Conservation (phyloP, 768 basidiomycete species). For the Tulasnella sp. region DNA sequence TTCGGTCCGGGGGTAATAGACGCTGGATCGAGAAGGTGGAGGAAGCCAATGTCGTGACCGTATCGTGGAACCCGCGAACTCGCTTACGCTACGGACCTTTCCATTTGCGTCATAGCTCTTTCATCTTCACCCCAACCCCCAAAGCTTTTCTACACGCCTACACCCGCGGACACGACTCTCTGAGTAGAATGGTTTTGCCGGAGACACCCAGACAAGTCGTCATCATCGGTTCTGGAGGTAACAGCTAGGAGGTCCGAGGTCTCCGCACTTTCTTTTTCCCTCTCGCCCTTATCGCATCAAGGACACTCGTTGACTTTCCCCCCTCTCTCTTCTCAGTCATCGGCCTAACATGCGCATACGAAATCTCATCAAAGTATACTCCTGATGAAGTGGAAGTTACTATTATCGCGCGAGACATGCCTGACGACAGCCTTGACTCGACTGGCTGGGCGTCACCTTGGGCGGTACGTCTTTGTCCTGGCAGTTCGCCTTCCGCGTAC, state of each 20-base stretch:
- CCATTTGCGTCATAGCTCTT: neutral
- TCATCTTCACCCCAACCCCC: neutral
- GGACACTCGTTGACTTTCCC: neutral
- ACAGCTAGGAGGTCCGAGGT: neutral
- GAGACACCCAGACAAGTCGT: slow-evolving; percentile 12
- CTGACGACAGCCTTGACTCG: slow-evolving; percentile 39
- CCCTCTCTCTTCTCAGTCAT: slow-evolving; percentile 22
- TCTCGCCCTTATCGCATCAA: neutral
- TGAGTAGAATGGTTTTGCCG: neutral
- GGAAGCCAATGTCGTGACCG: neutral
- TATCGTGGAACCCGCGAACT: neutral
- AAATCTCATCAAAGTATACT: slow-evolving; percentile 36
- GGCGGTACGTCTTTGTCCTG: slow-evolving; percentile 41
- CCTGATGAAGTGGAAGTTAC: slow-evolving; percentile 36
- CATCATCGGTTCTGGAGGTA: slow-evolving; percentile 25
- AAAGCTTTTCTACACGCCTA: neutral
- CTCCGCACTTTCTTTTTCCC: no score
- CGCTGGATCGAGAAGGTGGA: neutral
- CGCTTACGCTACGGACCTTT: neutral
- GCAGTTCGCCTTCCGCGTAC: neutral
- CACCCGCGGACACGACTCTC: no score
- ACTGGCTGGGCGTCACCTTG: slow-evolving; percentile 53
- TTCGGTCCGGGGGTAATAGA: neutral
- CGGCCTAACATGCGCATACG: slow-evolving; percentile 33
- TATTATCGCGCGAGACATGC: slow-evolving; percentile 44